These are phyloP conservation scores for Rhytidhysteron rufulum DNA, from an alignment of 2,329 filamentous ascomycete genomes.

Conservation along the genomic window DNA sequence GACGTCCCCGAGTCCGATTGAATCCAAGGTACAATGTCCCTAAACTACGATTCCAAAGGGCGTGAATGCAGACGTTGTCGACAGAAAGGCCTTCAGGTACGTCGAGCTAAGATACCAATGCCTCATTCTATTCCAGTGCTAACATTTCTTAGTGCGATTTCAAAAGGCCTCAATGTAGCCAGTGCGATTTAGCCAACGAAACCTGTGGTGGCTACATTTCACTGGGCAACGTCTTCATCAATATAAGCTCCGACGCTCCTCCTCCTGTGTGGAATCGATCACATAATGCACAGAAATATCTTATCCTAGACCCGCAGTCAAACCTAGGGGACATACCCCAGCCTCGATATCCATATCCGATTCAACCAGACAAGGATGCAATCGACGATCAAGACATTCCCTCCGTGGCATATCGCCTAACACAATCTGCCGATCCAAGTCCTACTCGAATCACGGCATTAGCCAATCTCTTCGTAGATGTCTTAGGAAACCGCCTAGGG, in stretches of 20 bases:
- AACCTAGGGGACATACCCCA: constrained; percentile 10
- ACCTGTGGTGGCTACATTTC: constrained; percentile 18
- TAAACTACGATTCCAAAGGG: background rate
- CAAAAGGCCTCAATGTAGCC: constrained; percentile 16
- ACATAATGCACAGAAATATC: constrained; percentile 17
- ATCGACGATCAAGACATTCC: constrained; percentile 5
- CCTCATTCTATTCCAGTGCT: too few species aligned
- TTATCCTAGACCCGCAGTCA: constrained; percentile 16
- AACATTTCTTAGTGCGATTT: constrained; percentile 16
- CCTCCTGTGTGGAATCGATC: constrained; percentile 17
- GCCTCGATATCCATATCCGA: background rate
- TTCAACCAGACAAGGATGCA: too few species aligned
- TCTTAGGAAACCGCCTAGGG: constrained; percentile 12
- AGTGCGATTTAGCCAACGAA: constrained; percentile 14
- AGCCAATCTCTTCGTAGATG: constrained; percentile 13
- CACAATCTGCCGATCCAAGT: constrained; percentile 6
- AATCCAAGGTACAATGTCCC: background rate
- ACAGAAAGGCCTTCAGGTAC: constrained; percentile 10
- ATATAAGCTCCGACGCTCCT: constrained; percentile 13
- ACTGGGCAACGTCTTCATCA: constrained; percentile 18
- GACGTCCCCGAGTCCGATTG: too few species aligned
- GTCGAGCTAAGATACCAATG: background rate
- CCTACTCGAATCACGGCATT: constrained; percentile 10
- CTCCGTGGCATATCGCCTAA: constrained; percentile 2
- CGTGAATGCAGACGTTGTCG: constrained; percentile 14